Conservation (phyloP, 495 filamentous ascomycete species). For the Chaetomium cochliodes region DNA sequence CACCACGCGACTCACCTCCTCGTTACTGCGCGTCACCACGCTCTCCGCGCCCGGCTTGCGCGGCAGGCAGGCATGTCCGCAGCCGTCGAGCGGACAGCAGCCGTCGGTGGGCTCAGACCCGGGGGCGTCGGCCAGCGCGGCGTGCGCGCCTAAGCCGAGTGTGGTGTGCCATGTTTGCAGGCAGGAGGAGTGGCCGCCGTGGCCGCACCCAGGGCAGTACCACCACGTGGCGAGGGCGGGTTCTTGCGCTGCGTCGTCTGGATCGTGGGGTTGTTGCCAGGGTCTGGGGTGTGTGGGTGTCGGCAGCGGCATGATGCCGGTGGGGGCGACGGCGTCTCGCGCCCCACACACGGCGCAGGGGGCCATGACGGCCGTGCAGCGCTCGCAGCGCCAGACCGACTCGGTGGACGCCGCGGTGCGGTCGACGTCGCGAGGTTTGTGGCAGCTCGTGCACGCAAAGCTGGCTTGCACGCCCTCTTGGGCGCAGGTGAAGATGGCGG, state of each 20-base stretch:
- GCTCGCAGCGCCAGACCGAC: slow-evolving; percentile 50
- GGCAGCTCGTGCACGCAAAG: slow-evolving; percentile 52
- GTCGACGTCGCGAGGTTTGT: slow-evolving; percentile 54
- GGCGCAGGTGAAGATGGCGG: slow-evolving; percentile 58
- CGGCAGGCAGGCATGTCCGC: slow-evolving; percentile 69
- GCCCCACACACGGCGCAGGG: slow-evolving; percentile 48
- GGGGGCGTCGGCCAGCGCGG: slow-evolving; percentile 17
- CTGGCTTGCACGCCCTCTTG: slow-evolving; percentile 47
- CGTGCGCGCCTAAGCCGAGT: slow-evolving; percentile 22
- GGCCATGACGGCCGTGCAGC: slow-evolving; percentile 44
- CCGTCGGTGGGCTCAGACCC: slow-evolving; percentile 59
- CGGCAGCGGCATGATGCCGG: slow-evolving; percentile 18
- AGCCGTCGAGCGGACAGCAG: slow-evolving; percentile 71
- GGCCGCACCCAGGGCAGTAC: slow-evolving; percentile 71
- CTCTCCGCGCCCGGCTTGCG: slow-evolving; percentile 55
- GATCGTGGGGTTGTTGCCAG: too few relatives aligned
- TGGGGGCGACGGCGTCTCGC: slow-evolving; percentile 27
- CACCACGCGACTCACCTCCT: slow-evolving; percentile 45
- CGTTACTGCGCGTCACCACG: slow-evolving; percentile 35
- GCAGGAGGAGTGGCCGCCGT: slow-evolving; percentile 71
- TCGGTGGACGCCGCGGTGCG: slow-evolving; percentile 33
- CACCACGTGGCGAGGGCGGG: slow-evolving; percentile 52
- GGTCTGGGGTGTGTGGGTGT: background rate
- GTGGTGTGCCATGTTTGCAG: slow-evolving; percentile 62
- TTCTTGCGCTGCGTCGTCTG: background rate